phyloP scores from a whole-genome alignment of 768 basidiomycete genomes.

The Panaeolus cyanescens region DNA sequence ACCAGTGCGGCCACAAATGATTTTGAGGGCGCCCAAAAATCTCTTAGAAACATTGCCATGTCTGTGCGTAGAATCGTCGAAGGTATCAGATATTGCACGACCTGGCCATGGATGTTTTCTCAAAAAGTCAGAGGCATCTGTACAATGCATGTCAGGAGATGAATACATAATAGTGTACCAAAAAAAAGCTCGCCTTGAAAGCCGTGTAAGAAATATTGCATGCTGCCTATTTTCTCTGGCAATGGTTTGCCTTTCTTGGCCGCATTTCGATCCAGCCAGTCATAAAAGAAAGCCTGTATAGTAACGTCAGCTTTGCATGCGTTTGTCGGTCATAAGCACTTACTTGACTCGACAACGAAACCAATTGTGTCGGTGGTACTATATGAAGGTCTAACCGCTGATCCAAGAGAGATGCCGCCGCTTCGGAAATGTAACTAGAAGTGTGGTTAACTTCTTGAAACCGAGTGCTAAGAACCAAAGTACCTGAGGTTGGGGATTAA shows the following conservation, averaged over 20 bases:
- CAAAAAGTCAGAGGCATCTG: conserved; percentile 88
- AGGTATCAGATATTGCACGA: conserved; percentile 80
- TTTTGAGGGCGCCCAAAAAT: conserved; percentile 65
- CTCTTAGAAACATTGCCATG: conserved; percentile 70
- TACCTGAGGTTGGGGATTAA: conserved; percentile 89
- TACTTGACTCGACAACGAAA: conserved; percentile 76
- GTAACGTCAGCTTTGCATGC: neutral
- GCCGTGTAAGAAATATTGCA: conserved; percentile 88
- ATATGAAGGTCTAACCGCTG: conserved; percentile 72
- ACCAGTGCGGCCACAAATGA: conserved; percentile 86
- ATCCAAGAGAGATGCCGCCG: conserved; percentile 85
- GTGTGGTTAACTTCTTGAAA: neutral
- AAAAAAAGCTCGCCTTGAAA: conserved; percentile 55
- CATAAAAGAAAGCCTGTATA: conserved; percentile 84
- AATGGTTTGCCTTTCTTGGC: conserved; percentile 82
- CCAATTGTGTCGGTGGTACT: conserved; percentile 85
- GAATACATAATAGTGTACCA: neutral
- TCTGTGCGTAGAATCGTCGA: conserved; percentile 81
- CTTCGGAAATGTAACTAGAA: conserved; percentile 82
- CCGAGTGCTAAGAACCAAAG: conserved; percentile 8
- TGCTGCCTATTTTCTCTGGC: conserved; percentile 88
- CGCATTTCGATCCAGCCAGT: conserved; percentile 84
- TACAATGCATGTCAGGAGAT: neutral
- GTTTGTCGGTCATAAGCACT: conserved; percentile 23
- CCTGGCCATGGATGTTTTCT: conserved; percentile 89